Percentiles rank a stretch among this genome's conserved stretches.
Evolutionary conservation across 257 asterid genomes (phyloP).

Genomic region (Solanum gracilifrons): DNA sequence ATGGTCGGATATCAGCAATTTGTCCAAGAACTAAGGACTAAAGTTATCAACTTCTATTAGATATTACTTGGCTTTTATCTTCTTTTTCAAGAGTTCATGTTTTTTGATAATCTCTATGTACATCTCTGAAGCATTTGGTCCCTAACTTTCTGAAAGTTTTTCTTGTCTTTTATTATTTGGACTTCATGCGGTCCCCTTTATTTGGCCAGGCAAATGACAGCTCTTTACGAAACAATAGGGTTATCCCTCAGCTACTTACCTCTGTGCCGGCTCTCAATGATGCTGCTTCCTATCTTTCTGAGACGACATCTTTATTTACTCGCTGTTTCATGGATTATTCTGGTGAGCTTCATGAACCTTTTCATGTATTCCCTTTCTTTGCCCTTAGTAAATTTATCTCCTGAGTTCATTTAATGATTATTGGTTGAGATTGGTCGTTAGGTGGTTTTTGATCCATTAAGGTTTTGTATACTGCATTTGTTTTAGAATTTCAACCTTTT

Average conservation of each 20-base stretch:
- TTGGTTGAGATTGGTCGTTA: neutral
- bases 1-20: neutral
- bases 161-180: neutral
- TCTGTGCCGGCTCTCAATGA: constrained; percentile 66
- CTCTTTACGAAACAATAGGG: constrained; percentile 34
- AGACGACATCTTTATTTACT: constrained; percentile 68
- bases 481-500: neutral
- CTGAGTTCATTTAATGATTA: neutral
- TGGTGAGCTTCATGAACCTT: constrained; percentile 17
- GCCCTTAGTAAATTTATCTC: neutral
- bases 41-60: neutral
- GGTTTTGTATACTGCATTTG: neutral
- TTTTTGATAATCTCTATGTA: neutral
- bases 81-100: neutral
- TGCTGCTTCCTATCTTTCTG: constrained; percentile 81
- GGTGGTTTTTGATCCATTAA: neutral
- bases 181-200: neutral
- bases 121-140: neutral
- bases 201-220: constrained; percentile 32
- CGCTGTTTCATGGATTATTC: constrained; percentile 64
- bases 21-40: neutral
- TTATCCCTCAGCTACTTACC: constrained; percentile 67
- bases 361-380: neutral
- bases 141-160: neutral
- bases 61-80: neutral